Evolutionary conservation across 352 stramenopile genomes (phyloP), one percentile per base, ranked within the genome.

Genomic region (Globisporangium polare): DNA sequence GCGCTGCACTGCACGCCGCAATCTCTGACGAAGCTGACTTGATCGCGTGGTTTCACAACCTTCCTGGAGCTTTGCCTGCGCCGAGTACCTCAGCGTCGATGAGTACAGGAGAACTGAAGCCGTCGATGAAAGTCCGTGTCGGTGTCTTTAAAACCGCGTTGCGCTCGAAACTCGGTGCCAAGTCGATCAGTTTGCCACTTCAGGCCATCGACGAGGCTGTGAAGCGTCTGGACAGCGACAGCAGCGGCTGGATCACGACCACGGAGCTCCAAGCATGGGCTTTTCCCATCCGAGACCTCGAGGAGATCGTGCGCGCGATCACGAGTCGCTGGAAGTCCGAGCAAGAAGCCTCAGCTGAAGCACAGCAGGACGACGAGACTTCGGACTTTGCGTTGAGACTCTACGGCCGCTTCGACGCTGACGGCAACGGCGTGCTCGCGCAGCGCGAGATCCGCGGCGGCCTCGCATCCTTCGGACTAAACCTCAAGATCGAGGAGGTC

Each of bases 161-260:
- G 3, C 66, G 72, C 3, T 41, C 67, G n/a, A 55, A 60, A 33
- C 12, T 67, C 12, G 26, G 65, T 39, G 20, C 50, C 53, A 42
- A 33, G 39, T 29, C 53, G 37, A 41, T 65, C 41, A 58, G 41
- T 65, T 42, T 67, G 57, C 63, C 41, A 31, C 71, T 42, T 17
- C 51, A 53, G 24, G 69, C 49, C 24, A 69, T 89, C 12, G 71
- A 89, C 26, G 61, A 58, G 20, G 72, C 72, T 0, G 58, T 81
- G 5, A 68, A 73, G n/a, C 66, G 57, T 24, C 63, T 91, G 4
- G 80, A 93, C 58, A 74, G 64, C 7, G 77, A 91, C 53, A 51
- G 53, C 12, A 93, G 84, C 33, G 78, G 78, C 10, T 90, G 80
- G 80, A 77, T 93, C 56, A 88, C 84, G 10, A 85, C 80, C 6